A percentile compares a stretch with the other conserved stretches of the same genome.
Conservation (phyloP, 192 early-diverging fungal species). For the Coemansia furcata region DNA sequence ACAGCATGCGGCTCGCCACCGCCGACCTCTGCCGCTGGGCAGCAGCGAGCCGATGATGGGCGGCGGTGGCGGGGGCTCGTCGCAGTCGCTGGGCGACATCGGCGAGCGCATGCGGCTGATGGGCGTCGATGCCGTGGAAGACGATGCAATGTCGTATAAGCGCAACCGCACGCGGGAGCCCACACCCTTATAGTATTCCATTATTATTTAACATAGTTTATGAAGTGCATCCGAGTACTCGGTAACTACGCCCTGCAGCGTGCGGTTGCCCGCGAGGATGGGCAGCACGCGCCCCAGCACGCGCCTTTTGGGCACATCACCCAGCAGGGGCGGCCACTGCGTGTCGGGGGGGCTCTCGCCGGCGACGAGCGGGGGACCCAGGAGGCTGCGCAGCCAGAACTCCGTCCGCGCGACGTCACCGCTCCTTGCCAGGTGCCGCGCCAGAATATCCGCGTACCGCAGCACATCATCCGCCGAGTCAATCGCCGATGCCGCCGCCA, state of each 20-base stretch:
- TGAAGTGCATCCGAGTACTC: constrained; percentile 52
- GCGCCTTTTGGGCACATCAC: constrained; percentile 63
- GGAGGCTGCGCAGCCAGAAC: constrained; percentile 36
- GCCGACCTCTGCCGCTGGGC: background rate
- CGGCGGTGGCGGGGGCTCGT: background rate
- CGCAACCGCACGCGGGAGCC: constrained; percentile 42
- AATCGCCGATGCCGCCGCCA: constrained; percentile 15
- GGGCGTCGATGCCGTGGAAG: constrained; percentile 10
- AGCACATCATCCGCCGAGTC: constrained; percentile 19
- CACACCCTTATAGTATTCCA: constrained; percentile 13
- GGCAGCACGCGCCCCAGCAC: constrained; percentile 65
- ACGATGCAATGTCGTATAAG: constrained; percentile 24
- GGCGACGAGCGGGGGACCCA: constrained; percentile 33
- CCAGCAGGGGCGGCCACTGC: constrained; percentile 8
- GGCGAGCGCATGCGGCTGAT: constrained; percentile 46
- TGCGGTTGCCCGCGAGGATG: constrained; percentile 65
- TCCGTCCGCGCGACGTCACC: constrained; percentile 10
- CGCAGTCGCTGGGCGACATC: constrained; percentile 26
- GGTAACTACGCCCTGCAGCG: constrained; percentile 59
- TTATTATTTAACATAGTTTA: background rate
- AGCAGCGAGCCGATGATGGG: background rate
- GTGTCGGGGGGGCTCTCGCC: constrained; percentile 2
- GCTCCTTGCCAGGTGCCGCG: constrained; percentile 10
- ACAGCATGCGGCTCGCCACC: background rate
- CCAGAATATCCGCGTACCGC: constrained; percentile 20